These are phyloP conservation scores for Fusarium annulatum DNA, from an alignment of 2,329 filamentous ascomycete genomes.

Conservation along the genomic window DNA sequence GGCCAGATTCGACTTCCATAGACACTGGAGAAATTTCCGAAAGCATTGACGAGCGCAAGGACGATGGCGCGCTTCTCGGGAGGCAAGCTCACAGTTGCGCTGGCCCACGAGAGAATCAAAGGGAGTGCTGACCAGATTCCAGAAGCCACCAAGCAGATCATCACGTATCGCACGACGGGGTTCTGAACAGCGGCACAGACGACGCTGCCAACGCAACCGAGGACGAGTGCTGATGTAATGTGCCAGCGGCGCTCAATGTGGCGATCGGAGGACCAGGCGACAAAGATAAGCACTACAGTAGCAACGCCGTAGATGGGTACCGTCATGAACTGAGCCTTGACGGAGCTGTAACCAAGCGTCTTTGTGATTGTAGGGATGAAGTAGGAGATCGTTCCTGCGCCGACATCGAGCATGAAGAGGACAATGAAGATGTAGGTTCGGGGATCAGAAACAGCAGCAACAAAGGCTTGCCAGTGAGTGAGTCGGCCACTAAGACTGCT, in stretches of 20 bases:
- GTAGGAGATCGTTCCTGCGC: background rate
- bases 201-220: background rate
- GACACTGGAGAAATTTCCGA: background rate
- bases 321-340: background rate
- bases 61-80: background rate
- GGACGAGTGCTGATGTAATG: background rate
- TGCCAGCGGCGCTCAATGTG: background rate
- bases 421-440: background rate
- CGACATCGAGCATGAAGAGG: background rate
- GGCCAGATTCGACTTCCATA: background rate
- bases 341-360: background rate
- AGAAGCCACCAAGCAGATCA: background rate
- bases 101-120: background rate
- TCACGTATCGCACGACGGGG: background rate
- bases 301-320: background rate
- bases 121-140: background rate
- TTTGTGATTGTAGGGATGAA: background rate
- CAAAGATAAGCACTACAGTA: background rate
- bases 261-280: background rate
- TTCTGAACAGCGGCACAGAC: background rate
- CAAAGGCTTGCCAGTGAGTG: background rate
- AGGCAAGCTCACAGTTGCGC: background rate
- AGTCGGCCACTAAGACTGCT: background rate
- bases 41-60: background rate
- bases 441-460: background rate